phyloP scores from a whole-genome alignment of 2,329 filamentous ascomycete species.

The Kalmusia sp. region DNA sequence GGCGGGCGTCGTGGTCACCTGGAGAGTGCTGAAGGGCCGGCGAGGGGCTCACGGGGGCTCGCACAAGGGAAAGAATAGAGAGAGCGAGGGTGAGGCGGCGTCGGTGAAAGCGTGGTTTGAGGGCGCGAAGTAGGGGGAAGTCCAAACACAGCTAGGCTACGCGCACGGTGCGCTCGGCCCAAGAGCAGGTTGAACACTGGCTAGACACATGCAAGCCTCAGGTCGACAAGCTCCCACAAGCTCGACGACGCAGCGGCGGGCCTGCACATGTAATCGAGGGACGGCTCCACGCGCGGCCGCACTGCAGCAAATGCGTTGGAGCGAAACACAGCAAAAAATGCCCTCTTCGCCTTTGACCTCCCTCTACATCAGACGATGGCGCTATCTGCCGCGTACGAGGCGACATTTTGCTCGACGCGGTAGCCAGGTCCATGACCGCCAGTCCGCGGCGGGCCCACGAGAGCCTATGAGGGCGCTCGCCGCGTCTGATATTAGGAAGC shows the following conservation, averaged over 20 bases:
- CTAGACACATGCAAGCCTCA: no score
- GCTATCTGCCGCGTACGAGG: not conserved
- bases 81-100: constrained; percentile 32
- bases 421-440: not conserved
- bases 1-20: constrained; percentile 29
- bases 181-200: constrained; percentile 25
- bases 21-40: constrained; percentile 11
- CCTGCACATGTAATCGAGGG: no score
- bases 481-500: constrained; percentile 11
- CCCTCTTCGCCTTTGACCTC: not conserved
- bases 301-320: no score
- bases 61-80: constrained; percentile 43
- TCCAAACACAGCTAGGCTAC: constrained; percentile 6
- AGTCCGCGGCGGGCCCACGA: no score
- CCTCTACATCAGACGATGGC: not conserved
- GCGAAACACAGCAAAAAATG: not conserved
- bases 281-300: no score
- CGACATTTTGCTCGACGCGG: not conserved
- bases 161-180: not conserved
- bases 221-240: no score
- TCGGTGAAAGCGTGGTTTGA: constrained; percentile 26
- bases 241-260: not conserved
- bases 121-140: constrained; percentile 10
- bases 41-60: constrained; percentile 31
- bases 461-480: not conserved